Percentiles rank a stretch among this genome's conserved stretches.
These are phyloP conservation scores for Phaeosphaeria sp. DNA, from an alignment of 2,329 filamentous ascomycete species.

Conservation along the genomic window DNA sequence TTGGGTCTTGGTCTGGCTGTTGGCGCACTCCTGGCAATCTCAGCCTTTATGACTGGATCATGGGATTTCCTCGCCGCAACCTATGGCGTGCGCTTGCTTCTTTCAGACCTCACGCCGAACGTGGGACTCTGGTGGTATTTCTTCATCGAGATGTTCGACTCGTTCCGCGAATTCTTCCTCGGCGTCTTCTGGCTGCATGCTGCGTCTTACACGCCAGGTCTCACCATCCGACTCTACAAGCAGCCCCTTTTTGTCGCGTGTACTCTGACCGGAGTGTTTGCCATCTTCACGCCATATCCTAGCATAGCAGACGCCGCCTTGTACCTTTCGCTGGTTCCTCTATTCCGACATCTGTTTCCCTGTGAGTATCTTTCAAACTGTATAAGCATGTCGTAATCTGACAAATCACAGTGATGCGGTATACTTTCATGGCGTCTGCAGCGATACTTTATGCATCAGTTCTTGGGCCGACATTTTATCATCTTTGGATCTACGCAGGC, in stretches of 20 bases:
- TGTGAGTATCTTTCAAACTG: slow-evolving; percentile 55
- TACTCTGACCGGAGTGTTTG: slow-evolving; percentile 85
- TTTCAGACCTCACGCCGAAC: slow-evolving; percentile 93
- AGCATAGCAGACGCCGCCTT: slow-evolving; percentile 88
- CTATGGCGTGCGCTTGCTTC: slow-evolving; percentile 88
- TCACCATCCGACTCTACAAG: slow-evolving; percentile 80
- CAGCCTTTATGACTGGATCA: slow-evolving; percentile 75
- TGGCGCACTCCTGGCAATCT: slow-evolving; percentile 69
- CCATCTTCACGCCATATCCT: slow-evolving; percentile 96
- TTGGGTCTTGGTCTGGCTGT: slow-evolving; percentile 57
- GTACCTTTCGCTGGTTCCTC: slow-evolving; percentile 80
- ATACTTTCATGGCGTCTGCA: slow-evolving; percentile 84
- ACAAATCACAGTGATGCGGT: slow-evolving; percentile 74
- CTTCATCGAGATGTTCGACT: slow-evolving; percentile 99
- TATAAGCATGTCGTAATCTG: slow-evolving; percentile 1
- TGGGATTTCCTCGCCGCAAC: slow-evolving; percentile 90
- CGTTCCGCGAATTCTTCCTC: slow-evolving; percentile 95
- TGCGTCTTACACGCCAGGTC: slow-evolving; percentile 83
- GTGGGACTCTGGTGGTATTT: slow-evolving; percentile 99
- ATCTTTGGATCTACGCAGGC: slow-evolving; percentile 97
- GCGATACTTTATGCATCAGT: slow-evolving; percentile 87
- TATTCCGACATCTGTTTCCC: slow-evolving; percentile 92
- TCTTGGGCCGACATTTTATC: slow-evolving; percentile 92
- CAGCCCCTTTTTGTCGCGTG: slow-evolving; percentile 88
- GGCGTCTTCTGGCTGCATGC: slow-evolving; percentile 98